These are phyloP conservation scores for Chlorophyllum brunneum DNA, from an alignment of 768 basidiomycete species.

Conservation along the genomic window DNA sequence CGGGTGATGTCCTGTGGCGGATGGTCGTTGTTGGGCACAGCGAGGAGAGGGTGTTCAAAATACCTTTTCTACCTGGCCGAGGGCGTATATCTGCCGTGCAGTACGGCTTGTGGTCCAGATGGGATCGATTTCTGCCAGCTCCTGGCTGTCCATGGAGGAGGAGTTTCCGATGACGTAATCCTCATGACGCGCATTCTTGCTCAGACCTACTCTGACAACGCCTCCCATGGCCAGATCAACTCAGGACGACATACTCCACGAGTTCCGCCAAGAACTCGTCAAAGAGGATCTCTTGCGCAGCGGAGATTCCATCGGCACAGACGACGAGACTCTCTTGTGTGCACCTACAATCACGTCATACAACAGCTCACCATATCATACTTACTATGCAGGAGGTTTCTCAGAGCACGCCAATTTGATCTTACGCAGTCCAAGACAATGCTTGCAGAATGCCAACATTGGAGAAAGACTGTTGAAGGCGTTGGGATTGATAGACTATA, in stretches of 20 bases:
- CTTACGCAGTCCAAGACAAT: constrained; percentile 57
- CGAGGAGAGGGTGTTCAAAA: not conserved
- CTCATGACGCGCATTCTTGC: not conserved
- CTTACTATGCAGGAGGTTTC: constrained; percentile 51
- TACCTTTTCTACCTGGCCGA: constrained; percentile 78
- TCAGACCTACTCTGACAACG: not conserved
- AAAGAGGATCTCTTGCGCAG: constrained; percentile 53
- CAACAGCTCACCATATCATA: not conserved
- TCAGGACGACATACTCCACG: constrained; percentile 35
- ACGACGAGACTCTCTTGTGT: constrained; percentile 54
- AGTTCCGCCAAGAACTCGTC: constrained; percentile 50
- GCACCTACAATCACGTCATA: constrained; percentile 18
- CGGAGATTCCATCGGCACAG: constrained; percentile 61
- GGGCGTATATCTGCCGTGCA: constrained; percentile 75
- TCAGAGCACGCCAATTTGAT: constrained; percentile 69
- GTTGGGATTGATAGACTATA: constrained; percentile 66
- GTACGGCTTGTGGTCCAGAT: constrained; percentile 82
- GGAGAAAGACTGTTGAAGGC: constrained; percentile 62
- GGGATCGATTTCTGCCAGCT: constrained; percentile 57
- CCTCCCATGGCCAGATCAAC: constrained; percentile 8
- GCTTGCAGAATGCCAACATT: constrained; percentile 63
- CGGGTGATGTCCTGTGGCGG: constrained; percentile 68
- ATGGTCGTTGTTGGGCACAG: not conserved
- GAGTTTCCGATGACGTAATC: constrained; percentile 15
- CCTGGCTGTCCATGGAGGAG: constrained; percentile 28